phyloP scores from a whole-genome alignment of 225 moss, liverwort and hornwort species.

The Antitrichia curtipendula region DNA sequence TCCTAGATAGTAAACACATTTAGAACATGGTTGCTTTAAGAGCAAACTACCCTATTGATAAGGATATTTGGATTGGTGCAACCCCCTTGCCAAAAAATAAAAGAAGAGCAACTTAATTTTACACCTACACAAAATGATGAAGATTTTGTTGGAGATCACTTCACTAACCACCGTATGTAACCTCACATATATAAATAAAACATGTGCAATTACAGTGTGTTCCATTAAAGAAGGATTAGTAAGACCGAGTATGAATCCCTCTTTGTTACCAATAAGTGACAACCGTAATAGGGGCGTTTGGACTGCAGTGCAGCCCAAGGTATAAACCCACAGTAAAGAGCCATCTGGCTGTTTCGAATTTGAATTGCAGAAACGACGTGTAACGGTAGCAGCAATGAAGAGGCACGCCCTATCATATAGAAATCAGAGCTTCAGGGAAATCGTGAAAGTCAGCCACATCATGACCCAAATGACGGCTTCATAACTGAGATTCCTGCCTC shows the following conservation, averaged over 20 bases:
- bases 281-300: neutral
- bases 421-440: neutral
- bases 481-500: neutral
- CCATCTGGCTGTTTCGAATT: neutral
- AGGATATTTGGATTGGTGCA: neutral
- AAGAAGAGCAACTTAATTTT: neutral
- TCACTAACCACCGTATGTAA: neutral
- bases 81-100: neutral
- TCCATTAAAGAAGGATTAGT: neutral
- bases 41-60: too few species aligned
- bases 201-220: neutral
- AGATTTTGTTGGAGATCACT: neutral
- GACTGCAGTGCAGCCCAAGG: neutral
- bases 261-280: neutral
- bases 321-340: neutral
- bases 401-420: neutral
- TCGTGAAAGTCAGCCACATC: neutral
- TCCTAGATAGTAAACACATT: too few species aligned
- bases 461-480: neutral
- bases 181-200: neutral
- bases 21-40: too few species aligned
- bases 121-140: neutral
- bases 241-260: neutral
- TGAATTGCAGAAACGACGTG: neutral
- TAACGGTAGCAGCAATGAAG: neutral